These are phyloP conservation scores for Abrus pulchellus DNA, from an alignment of 306 rosid genomes.

Conservation along the genomic window DNA sequence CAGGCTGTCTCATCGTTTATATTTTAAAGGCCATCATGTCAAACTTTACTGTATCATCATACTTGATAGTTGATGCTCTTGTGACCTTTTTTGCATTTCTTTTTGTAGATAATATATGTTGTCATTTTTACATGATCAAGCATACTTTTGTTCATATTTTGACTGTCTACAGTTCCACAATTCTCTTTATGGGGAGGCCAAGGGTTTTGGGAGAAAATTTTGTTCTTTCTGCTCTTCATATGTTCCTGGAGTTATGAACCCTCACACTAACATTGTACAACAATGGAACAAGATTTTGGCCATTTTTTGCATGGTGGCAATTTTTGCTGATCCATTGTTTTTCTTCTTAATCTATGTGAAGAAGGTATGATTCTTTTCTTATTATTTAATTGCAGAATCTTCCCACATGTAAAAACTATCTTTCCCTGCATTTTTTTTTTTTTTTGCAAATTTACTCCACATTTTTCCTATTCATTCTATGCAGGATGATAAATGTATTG, in stretches of 20 bases:
- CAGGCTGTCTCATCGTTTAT: background rate
- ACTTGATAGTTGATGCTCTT: constrained; percentile 31
- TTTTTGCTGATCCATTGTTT: constrained; percentile 81
- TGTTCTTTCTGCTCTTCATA: constrained; percentile 57
- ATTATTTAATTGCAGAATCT: constrained; percentile 24
- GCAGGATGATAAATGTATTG: constrained; percentile 66
- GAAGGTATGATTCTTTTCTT: constrained; percentile 51
- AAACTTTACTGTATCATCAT: constrained; percentile 28
- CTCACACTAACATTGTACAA: constrained; percentile 72
- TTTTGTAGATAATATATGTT: background rate
- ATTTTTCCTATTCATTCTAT: constrained; percentile 34
- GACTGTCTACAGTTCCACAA: constrained; percentile 63
- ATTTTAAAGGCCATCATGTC: constrained; percentile 11
- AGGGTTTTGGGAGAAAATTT: constrained; percentile 72
- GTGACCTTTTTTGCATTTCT: constrained; percentile 36
- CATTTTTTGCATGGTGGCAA: constrained; percentile 74
- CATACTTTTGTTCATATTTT: background rate
- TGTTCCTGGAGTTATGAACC: constrained; percentile 83
- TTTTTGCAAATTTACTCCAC: constrained; percentile 21
- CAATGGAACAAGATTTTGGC: constrained; percentile 75
- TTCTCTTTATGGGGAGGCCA: constrained; percentile 80
- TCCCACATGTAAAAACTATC: constrained; percentile 15
- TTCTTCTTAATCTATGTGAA: constrained; percentile 66
- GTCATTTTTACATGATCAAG: constrained; percentile 33
- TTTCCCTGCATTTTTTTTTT: constrained; percentile 9